phyloP scores from a whole-genome alignment of 2,329 filamentous ascomycete species.

The Ophiostoma piceae region DNA sequence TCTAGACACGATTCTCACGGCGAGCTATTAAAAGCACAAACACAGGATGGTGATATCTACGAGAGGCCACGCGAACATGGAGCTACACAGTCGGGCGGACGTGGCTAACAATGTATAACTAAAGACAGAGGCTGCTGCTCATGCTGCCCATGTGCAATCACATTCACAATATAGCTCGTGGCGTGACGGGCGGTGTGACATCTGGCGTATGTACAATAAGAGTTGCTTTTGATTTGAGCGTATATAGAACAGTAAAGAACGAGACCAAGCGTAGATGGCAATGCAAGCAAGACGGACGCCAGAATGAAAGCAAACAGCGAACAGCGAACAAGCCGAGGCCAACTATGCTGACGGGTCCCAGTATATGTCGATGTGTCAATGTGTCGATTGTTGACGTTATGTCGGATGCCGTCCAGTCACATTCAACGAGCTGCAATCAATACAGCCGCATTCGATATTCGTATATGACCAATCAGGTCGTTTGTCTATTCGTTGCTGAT shows the following conservation, averaged over 20 bases:
- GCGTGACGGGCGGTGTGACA: no score
- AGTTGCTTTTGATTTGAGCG: constrained; percentile 9
- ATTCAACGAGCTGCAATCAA: not conserved
- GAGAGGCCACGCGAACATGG: not conserved
- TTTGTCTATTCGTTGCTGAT: not conserved
- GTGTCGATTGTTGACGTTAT: no score
- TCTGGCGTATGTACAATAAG: not conserved
- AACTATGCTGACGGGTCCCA: no score
- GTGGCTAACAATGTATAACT: not conserved
- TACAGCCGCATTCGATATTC: not conserved
- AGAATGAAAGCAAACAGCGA: not conserved
- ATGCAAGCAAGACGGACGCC: not conserved
- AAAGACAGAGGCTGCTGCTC: no score
- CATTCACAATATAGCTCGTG: not conserved
- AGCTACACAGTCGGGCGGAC: not conserved
- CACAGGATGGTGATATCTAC: not conserved
- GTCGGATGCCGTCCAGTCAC: not conserved
- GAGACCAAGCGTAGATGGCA: not conserved
- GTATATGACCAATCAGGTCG: not conserved
- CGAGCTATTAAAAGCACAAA: not conserved
- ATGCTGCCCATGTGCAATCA: no score
- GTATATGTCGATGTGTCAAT: no score
- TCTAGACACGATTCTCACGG: no score
- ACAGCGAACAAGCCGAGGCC: no score
- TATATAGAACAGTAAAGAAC: not conserved